These are phyloP conservation scores for Angomonas deanei DNA, from an alignment of 208 protist genomes.

Conservation along the genomic window DNA sequence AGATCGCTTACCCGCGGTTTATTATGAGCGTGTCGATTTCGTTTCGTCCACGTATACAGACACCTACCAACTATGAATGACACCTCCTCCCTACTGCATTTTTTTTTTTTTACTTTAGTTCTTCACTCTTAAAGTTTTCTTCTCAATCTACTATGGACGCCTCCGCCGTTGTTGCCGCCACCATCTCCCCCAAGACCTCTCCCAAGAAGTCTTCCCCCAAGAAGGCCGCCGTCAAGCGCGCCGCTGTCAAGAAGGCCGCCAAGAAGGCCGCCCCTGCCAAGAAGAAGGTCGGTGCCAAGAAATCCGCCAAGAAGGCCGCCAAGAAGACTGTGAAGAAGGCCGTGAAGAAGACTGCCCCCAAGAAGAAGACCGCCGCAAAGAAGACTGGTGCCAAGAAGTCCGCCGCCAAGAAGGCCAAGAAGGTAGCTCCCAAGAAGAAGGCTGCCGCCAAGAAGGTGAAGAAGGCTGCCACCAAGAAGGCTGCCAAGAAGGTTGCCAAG, in stretches of 20 bases:
- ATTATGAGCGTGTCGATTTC: too few relatives aligned
- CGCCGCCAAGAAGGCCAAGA: slow-evolving; percentile 10
- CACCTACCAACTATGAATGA: too few relatives aligned
- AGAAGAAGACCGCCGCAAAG: slow-evolving; percentile 8
- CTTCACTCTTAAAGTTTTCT: slow-evolving; percentile 10
- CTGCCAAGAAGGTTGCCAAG: slow-evolving; percentile 28
- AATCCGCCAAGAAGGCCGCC: slow-evolving; percentile 15
- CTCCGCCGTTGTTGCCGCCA: neutral
- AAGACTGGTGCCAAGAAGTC: slow-evolving; percentile 8
- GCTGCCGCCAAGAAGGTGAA: slow-evolving; percentile 17
- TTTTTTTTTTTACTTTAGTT: slow-evolving; percentile 4
- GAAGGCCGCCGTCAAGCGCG: slow-evolving; percentile 17
- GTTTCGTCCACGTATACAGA: too few relatives aligned
- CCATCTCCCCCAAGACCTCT: slow-evolving; percentile 9
- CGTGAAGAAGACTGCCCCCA: slow-evolving; percentile 10
- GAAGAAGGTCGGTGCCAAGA: slow-evolving; percentile 10
- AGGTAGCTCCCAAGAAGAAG: slow-evolving; percentile 21
- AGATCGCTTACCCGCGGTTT: too few relatives aligned
- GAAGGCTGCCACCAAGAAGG: slow-evolving; percentile 23
- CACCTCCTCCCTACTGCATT: neutral
- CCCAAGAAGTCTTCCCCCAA: slow-evolving; percentile 24
- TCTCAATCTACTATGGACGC: neutral
- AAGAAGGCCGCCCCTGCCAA: slow-evolving; percentile 18
- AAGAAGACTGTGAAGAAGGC: slow-evolving; percentile 30
- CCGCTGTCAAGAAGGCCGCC: slow-evolving; percentile 9